Evolutionary conservation across 768 basidiomycete genomes (phyloP).

Genomic region (Leucocoprinus sp.): DNA sequence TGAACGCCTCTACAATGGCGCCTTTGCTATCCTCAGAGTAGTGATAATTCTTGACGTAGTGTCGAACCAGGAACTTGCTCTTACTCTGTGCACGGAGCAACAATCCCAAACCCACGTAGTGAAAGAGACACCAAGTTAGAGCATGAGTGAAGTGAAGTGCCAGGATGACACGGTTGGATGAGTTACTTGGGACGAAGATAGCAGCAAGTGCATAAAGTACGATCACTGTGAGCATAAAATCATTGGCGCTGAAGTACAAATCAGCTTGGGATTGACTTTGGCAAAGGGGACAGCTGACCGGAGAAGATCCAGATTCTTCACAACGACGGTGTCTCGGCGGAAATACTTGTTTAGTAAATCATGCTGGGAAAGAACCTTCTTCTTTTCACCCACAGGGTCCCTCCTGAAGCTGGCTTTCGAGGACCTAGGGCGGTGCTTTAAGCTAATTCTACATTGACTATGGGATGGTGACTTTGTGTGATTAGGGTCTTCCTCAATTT

Average conservation of each 20-base stretch:
- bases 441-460: neutral
- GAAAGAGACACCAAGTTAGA: conserved; percentile 76
- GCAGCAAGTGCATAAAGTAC: conserved; percentile 58
- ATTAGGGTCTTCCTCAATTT: conserved; percentile 23
- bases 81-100: conserved; percentile 79
- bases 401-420: conserved; percentile 28
- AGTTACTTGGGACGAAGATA: conserved; percentile 44
- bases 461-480: conserved; percentile 2
- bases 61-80: conserved; percentile 84
- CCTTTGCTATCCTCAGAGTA: conserved; percentile 70
- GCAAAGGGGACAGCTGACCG: conserved; percentile 41
- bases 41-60: conserved; percentile 92
- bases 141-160: conserved; percentile 77
- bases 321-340: conserved; percentile 73
- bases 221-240: conserved; percentile 72
- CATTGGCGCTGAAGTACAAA: conserved; percentile 54
- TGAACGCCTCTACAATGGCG: conserved; percentile 89
- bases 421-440: conserved; percentile 23
- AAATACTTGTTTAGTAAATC: conserved; percentile 90
- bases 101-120: conserved; percentile 81
- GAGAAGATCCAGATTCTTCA: conserved; percentile 78
- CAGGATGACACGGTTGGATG: conserved; percentile 43
- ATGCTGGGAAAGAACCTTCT: conserved; percentile 58
- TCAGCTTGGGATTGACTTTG: conserved; percentile 13
- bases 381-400: conserved; percentile 17